Evolutionary conservation across 176 grass and related monocot genomes (phyloP).

Genomic region (Melocanna baccifera): DNA sequence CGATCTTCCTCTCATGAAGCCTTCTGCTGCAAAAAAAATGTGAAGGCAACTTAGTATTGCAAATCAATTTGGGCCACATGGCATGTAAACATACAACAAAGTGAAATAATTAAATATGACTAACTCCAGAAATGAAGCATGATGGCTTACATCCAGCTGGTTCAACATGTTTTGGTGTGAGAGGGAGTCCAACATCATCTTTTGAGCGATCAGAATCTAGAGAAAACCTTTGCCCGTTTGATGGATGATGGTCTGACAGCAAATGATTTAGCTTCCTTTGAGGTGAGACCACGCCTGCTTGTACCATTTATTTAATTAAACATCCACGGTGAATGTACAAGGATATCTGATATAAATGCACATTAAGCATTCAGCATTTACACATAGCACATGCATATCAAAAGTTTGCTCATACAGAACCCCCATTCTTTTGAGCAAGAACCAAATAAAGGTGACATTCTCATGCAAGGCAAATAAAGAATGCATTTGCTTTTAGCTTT

Average conservation of each 20-base stretch:
- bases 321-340: background rate
- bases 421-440: background rate
- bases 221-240: constrained; percentile 49
- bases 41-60: constrained; percentile 24
- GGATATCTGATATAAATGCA: constrained; percentile 7
- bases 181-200: constrained; percentile 62
- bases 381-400: background rate
- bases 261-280: constrained; percentile 60
- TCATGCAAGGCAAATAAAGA: background rate
- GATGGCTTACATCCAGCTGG: constrained; percentile 72
- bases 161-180: constrained; percentile 79
- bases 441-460: constrained; percentile 1
- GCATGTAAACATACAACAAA: constrained; percentile 2
- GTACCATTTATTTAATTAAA: constrained; percentile 21
- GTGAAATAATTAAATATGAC: background rate
- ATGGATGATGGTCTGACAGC: constrained; percentile 43
- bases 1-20: constrained; percentile 75
- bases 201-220: constrained; percentile 57
- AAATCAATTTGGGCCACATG: constrained; percentile 11
- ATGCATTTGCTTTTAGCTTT: background rate
- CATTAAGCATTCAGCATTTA: background rate
- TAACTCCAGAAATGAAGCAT: constrained; percentile 11
- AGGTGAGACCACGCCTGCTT: constrained; percentile 51
- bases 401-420: constrained; percentile 10
- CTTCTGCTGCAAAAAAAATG: constrained; percentile 75